phyloP scores from a whole-genome alignment of 2,329 filamentous ascomycete genomes.

The Penicillium italicum region DNA sequence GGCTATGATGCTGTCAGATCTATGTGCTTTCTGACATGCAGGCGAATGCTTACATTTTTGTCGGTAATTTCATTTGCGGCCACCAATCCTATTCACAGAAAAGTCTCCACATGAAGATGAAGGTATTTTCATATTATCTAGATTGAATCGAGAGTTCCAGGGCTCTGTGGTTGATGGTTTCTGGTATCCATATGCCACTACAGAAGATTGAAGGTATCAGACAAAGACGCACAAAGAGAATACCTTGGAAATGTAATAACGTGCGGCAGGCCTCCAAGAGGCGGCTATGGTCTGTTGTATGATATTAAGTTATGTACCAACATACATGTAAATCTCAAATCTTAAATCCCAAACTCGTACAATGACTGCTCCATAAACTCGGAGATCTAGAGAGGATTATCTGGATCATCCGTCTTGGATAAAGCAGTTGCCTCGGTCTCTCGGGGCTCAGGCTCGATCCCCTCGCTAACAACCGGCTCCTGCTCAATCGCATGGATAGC shows the following conservation, averaged over 20 bases:
- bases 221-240: not conserved
- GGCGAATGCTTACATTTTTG: not conserved
- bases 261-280: not conserved
- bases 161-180: not conserved
- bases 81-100: not conserved
- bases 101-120: not conserved
- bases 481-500: slow-evolving; percentile 29
- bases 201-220: not conserved
- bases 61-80: not conserved
- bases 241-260: not conserved
- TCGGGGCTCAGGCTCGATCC: slow-evolving; percentile 15
- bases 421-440: not conserved
- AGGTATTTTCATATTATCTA: not conserved
- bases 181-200: not conserved
- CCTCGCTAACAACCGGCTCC: slow-evolving; percentile 24
- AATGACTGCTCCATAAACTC: not conserved
- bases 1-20: slow-evolving; percentile 3
- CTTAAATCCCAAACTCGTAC: not conserved
- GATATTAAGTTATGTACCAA: not conserved
- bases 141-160: too few relatives aligned
- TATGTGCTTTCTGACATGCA: slow-evolving; percentile 2
- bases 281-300: not conserved
- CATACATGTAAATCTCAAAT: not conserved
- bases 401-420: slow-evolving; percentile 12
- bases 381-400: not conserved